These are phyloP conservation scores for Hygrocybe punicea DNA, from an alignment of 768 basidiomycete species.

Conservation along the genomic window DNA sequence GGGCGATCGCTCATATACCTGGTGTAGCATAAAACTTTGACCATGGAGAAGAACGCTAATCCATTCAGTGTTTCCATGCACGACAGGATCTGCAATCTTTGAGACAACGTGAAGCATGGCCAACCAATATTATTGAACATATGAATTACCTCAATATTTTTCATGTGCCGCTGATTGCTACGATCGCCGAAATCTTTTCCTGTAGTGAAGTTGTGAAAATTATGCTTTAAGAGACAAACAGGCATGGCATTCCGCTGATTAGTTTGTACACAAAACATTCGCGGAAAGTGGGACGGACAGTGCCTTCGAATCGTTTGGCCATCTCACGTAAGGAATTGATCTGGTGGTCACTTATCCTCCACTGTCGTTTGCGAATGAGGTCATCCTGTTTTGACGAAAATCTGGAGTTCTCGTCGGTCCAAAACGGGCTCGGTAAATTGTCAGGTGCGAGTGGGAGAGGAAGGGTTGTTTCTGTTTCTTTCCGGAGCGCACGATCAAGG, in stretches of 20 bases:
- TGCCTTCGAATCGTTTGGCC: slow-evolving; percentile 71
- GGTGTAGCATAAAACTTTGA: slow-evolving; percentile 98
- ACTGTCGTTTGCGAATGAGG: slow-evolving; percentile 61
- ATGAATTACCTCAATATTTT: slow-evolving; percentile 66
- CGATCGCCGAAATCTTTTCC: slow-evolving; percentile 80
- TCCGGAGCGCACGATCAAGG: slow-evolving; percentile 46
- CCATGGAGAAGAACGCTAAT: slow-evolving; percentile 90
- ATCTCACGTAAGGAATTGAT: slow-evolving; percentile 54
- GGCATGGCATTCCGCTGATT: neutral
- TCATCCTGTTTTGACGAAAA: slow-evolving; percentile 53
- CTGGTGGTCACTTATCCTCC: slow-evolving; percentile 57
- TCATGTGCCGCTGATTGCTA: slow-evolving; percentile 84
- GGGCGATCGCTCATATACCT: slow-evolving; percentile 52
- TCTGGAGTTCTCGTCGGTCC: slow-evolving; percentile 42
- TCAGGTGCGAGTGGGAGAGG: slow-evolving; percentile 12
- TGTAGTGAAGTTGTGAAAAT: slow-evolving; percentile 97
- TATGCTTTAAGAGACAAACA: slow-evolving; percentile 47
- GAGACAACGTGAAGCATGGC: neutral
- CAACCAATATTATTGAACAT: neutral
- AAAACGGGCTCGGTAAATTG: slow-evolving; percentile 54
- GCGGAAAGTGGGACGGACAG: slow-evolving; percentile 23
- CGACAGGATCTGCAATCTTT: slow-evolving; percentile 79
- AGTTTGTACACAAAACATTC: neutral
- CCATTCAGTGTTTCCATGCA: slow-evolving; percentile 93
- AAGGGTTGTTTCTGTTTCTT: slow-evolving; percentile 16